Percentiles rank a stretch among this genome's conserved stretches.
phyloP scores from a whole-genome alignment of 2,329 filamentous ascomycete species.

The Chalaropsis thielavioides region DNA sequence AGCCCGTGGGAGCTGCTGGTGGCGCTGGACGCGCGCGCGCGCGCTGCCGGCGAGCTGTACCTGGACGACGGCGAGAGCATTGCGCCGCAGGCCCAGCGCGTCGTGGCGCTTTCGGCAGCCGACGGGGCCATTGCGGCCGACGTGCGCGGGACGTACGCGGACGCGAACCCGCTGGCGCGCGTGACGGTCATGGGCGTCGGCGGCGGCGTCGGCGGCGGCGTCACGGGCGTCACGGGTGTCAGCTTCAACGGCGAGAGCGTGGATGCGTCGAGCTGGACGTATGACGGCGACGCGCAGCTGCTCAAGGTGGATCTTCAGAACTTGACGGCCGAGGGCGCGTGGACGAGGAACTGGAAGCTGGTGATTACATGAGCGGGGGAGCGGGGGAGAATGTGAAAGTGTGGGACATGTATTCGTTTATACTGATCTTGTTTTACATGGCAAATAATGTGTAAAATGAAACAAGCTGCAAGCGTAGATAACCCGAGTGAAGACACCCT shows the following conservation, averaged over 20 bases:
- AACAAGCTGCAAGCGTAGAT: too few relatives aligned
- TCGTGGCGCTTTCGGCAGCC: constrained; percentile 36
- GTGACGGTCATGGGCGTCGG: constrained; percentile 47
- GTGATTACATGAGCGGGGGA: background rate
- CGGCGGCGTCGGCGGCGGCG: too few relatives aligned
- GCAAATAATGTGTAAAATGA: too few relatives aligned
- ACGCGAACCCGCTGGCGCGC: constrained; percentile 44
- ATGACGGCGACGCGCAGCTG: constrained; percentile 33
- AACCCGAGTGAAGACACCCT: too few relatives aligned
- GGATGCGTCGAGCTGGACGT: constrained; percentile 29
- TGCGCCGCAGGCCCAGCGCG: constrained; percentile 40
- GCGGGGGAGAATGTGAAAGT: too few relatives aligned
- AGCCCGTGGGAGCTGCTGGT: constrained; percentile 59
- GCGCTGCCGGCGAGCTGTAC: constrained; percentile 54
- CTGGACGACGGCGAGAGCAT: constrained; percentile 63
- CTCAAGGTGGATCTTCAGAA: constrained; percentile 38
- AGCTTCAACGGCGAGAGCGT: constrained; percentile 37
- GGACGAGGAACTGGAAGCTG: constrained; percentile 38
- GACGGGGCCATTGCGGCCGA: constrained; percentile 33
- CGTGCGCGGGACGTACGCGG: constrained; percentile 38
- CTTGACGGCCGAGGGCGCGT: constrained; percentile 42
- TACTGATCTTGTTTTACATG: constrained; percentile 30
- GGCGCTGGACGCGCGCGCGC: constrained; percentile 46
- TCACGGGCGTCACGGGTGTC: constrained; percentile 33
- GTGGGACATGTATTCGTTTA: too few relatives aligned